Evolutionary conservation across 768 basidiomycete species (phyloP).

Genomic region (Candolleomyces efflorescens): DNA sequence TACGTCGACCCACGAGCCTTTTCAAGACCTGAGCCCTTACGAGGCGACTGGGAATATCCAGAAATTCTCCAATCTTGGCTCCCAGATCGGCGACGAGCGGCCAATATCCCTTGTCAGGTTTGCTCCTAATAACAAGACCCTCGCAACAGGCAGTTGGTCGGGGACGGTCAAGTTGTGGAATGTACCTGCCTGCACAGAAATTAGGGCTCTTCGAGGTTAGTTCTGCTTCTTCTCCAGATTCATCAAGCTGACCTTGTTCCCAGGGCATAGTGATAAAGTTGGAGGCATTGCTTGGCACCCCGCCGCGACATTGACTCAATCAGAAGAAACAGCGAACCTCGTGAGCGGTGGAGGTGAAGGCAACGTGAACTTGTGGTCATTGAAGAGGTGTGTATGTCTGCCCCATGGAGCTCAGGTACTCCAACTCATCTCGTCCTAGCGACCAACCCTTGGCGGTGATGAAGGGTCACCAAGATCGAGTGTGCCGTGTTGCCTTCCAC

Average conservation of each 20-base stretch:
- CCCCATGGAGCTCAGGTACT: not conserved
- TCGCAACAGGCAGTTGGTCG: slow-evolving; percentile 96
- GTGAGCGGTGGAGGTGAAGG: slow-evolving; percentile 90
- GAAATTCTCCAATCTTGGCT: slow-evolving; percentile 91
- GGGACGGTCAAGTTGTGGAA: slow-evolving; percentile 95
- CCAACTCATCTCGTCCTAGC: slow-evolving; percentile 33
- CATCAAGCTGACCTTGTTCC: slow-evolving; percentile 9
- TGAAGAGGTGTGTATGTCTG: slow-evolving; percentile 57
- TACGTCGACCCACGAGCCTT: slow-evolving; percentile 22
- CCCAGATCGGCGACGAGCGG: slow-evolving; percentile 96
- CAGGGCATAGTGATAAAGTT: slow-evolving; percentile 86
- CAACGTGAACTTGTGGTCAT: slow-evolving; percentile 83
- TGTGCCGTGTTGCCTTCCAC: slow-evolving; percentile 94
- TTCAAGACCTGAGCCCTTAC: not conserved
- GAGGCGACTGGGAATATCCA: slow-evolving; percentile 22
- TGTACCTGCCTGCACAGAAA: slow-evolving; percentile 82
- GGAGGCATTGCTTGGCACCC: slow-evolving; percentile 99
- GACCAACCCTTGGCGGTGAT: slow-evolving; percentile 83
- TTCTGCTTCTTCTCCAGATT: not conserved
- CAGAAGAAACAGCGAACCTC: slow-evolving; percentile 67
- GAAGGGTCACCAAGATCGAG: slow-evolving; percentile 85
- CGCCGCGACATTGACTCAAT: slow-evolving; percentile 72
- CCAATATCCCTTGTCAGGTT: slow-evolving; percentile 94
- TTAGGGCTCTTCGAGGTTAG: slow-evolving; percentile 70
- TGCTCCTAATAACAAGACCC: slow-evolving; percentile 81